Evolutionary conservation across 306 rosid genomes (phyloP).

Genomic region (Dryas drummondii): DNA sequence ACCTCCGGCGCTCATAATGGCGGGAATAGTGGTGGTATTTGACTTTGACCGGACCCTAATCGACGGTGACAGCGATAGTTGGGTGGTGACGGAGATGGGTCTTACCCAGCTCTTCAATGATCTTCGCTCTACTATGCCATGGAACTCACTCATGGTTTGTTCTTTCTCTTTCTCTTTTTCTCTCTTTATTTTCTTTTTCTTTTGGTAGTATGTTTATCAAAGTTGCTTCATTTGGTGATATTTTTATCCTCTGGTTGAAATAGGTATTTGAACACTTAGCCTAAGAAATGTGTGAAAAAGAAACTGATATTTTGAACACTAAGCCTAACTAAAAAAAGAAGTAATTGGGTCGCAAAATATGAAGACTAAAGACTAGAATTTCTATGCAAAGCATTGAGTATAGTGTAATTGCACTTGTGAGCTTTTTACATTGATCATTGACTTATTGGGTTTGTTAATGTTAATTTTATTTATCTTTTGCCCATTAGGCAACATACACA

Average conservation of each 20-base stretch:
- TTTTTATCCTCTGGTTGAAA: neutral
- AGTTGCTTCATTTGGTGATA: neutral
- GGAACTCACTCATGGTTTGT: constrained; percentile 77
- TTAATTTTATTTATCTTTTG: neutral
- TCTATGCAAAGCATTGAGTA: neutral
- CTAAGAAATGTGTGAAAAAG: neutral
- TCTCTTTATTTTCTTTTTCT: no score
- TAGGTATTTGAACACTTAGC: no score
- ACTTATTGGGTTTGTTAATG: constrained; percentile 2
- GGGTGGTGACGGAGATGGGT: constrained; percentile 65
- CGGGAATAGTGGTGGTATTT: constrained; percentile 47
- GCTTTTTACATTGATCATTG: neutral
- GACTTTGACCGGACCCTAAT: constrained; percentile 81
- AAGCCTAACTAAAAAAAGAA: neutral
- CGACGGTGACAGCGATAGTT: constrained; percentile 76
- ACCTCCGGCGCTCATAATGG: constrained; percentile 35
- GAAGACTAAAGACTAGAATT: neutral
- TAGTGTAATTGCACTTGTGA: neutral
- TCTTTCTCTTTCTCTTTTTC: neutral
- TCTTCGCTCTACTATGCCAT: constrained; percentile 56
- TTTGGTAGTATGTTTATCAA: neutral
- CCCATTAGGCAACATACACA: neutral
- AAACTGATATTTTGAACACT: neutral
- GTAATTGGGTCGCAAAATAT: neutral
- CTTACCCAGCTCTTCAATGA: constrained; percentile 51